These are phyloP conservation scores for Trichophyton schoenleinii DNA, from an alignment of 2,329 filamentous ascomycete species.

Conservation along the genomic window DNA sequence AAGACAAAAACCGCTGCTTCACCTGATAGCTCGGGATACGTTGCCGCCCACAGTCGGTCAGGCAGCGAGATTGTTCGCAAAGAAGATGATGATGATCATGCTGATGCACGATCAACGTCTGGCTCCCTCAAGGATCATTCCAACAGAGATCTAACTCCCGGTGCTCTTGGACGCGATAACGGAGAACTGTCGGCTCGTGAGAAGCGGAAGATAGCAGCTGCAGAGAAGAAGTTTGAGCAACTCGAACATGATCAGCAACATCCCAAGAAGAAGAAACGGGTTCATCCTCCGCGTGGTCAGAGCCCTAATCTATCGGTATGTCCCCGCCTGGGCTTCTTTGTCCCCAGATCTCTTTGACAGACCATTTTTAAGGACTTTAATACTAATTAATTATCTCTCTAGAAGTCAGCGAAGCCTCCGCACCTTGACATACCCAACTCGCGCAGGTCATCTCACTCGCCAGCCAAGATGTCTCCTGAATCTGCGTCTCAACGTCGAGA, in stretches of 20 bases:
- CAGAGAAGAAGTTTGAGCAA: constrained; percentile 50
- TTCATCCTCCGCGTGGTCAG: constrained; percentile 20
- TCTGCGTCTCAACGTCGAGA: constrained; percentile 15
- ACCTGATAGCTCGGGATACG: constrained; percentile 41
- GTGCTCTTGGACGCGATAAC: constrained; percentile 31
- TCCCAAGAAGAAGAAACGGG: constrained; percentile 45
- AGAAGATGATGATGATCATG: constrained; percentile 43
- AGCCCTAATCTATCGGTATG: constrained; percentile 3
- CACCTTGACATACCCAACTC: constrained; percentile 19
- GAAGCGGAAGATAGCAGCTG: constrained; percentile 49
- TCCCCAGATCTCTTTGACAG: neutral
- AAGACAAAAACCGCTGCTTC: constrained; percentile 38
- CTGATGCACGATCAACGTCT: constrained; percentile 45
- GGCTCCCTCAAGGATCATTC: constrained; percentile 44
- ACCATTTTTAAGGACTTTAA: no score
- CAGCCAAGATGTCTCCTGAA: constrained; percentile 20
- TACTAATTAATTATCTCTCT: neutral
- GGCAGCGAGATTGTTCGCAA: constrained; percentile 45
- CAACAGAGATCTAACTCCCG: constrained; percentile 51
- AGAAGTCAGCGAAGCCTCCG: constrained; percentile 7
- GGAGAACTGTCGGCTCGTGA: constrained; percentile 49
- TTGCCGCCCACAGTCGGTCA: constrained; percentile 45
- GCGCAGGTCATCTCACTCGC: constrained; percentile 27
- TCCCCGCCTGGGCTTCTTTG: neutral
- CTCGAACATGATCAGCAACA: constrained; percentile 45